Percentiles rank a stretch among this genome's conserved stretches.
phyloP scores from a whole-genome alignment of 2,329 filamentous ascomycete species.

The Fusarium papillatum region DNA sequence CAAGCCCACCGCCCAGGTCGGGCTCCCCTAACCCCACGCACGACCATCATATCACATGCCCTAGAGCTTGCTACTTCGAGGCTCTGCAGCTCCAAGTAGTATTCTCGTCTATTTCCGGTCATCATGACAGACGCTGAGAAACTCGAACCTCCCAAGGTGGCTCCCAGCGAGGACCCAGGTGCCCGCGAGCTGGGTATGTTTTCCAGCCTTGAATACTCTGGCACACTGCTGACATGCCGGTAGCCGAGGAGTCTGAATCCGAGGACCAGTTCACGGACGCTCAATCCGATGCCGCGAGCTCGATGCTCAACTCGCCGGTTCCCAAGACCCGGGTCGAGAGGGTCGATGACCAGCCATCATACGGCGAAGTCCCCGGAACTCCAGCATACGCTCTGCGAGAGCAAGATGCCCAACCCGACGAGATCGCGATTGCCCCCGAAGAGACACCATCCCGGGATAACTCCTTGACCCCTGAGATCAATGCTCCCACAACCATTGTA shows the following conservation, averaged over 20 bases:
- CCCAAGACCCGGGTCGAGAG: conserved; percentile 72
- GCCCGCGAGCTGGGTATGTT: conserved; percentile 70
- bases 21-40: conserved; percentile 33
- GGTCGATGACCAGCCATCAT: conserved; percentile 63
- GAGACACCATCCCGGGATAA: conserved; percentile 39
- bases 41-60: conserved; percentile 39
- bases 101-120: conserved; percentile 10
- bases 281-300: conserved; percentile 64
- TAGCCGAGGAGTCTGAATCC: conserved; percentile 70
- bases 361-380: conserved; percentile 74
- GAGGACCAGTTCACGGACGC: conserved; percentile 80
- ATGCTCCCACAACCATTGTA: conserved; percentile 64
- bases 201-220: not conserved
- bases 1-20: conserved; percentile 22
- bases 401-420: conserved; percentile 71
- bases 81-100: conserved; percentile 10
- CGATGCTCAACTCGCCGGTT: conserved; percentile 62
- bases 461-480: conserved; percentile 38
- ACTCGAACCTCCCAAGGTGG: conserved; percentile 49
- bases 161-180: conserved; percentile 64
- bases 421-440: conserved; percentile 64
- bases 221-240: conserved; percentile 40
- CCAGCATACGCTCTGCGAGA: conserved; percentile 68
- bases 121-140: conserved; percentile 48
- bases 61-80: conserved; percentile 11